Evolutionary conservation across 2,329 filamentous ascomycete species (phyloP).

Genomic region (Stagonosporopsis chrysanthemi): DNA sequence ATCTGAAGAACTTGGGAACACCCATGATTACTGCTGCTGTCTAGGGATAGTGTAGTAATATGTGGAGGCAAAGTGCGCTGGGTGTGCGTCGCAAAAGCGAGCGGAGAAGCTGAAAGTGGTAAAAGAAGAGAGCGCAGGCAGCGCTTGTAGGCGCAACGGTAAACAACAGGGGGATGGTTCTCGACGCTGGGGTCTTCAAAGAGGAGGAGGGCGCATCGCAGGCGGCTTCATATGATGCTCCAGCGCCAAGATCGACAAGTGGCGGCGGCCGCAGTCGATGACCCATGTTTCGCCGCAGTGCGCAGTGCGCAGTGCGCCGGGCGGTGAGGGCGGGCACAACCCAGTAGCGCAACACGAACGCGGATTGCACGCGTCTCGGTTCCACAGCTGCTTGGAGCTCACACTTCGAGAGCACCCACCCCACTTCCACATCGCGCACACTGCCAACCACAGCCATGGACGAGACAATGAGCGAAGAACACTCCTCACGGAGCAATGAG

Average conservation of each 20-base stretch:
- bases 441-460: slow-evolving; percentile 38
- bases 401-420: background rate
- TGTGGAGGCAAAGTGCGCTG: slow-evolving; percentile 13
- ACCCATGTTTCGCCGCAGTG: slow-evolving; percentile 1
- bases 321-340: slow-evolving; percentile 5
- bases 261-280: slow-evolving; percentile 10
- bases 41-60: slow-evolving; percentile 27
- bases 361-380: slow-evolving; percentile 12
- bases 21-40: slow-evolving; percentile 58
- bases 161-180: slow-evolving; percentile 40
- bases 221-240: slow-evolving; percentile 29
- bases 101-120: slow-evolving; percentile 18
- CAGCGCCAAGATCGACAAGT: slow-evolving; percentile 16
- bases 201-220: slow-evolving; percentile 28
- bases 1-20: slow-evolving; percentile 95
- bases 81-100: slow-evolving; percentile 12
- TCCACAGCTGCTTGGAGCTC: slow-evolving; percentile 3
- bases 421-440: background rate
- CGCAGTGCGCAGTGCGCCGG: background rate
- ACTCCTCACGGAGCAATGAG: slow-evolving; percentile 60
- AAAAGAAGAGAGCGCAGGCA: slow-evolving; percentile 31
- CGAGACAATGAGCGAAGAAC: slow-evolving; percentile 46
- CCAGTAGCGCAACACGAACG: slow-evolving; percentile 10
- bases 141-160: slow-evolving; percentile 28
- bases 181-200: slow-evolving; percentile 52